phyloP scores from a whole-genome alignment of 106 monocot genomes.

The Allium sativum region DNA sequence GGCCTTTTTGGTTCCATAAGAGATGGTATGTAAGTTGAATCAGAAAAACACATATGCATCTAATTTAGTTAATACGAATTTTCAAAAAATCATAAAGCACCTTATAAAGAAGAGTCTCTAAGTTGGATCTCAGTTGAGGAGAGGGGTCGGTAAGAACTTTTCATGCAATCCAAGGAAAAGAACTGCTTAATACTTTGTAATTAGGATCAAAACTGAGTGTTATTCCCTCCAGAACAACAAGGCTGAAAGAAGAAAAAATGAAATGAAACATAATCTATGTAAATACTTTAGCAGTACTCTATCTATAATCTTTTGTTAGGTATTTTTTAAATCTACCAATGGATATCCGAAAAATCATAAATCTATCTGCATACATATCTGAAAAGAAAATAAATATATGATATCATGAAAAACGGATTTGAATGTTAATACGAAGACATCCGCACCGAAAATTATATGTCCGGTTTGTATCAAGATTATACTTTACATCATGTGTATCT shows the following conservation, averaged over 20 bases:
- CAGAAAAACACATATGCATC: not conserved
- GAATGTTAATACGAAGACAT: no score
- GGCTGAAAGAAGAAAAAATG: constrained; percentile 34
- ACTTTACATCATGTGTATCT: no score
- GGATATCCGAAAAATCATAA: no score
- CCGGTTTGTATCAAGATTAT: no score
- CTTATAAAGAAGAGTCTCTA: constrained; percentile 86
- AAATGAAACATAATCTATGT: no score
- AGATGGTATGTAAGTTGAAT: not conserved
- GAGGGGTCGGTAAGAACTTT: constrained; percentile 91
- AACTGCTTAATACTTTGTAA: constrained; percentile 94
- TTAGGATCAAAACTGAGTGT: constrained; percentile 82
- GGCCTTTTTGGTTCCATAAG: not conserved
- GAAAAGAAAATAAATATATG: no score
- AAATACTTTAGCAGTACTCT: no score
- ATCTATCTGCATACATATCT: no score
- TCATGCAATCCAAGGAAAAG: constrained; percentile 99
- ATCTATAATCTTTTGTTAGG: no score
- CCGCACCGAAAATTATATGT: no score
- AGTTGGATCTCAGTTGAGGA: constrained; percentile 72
- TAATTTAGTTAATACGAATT: not conserved
- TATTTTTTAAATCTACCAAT: no score
- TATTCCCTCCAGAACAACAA: constrained; percentile 96
- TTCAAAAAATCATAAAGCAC: constrained; percentile 14
- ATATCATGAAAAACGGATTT: no score